Conservation (phyloP, 1,139 yeast genomes). For the Hanseniaspora gamundiae region DNA sequence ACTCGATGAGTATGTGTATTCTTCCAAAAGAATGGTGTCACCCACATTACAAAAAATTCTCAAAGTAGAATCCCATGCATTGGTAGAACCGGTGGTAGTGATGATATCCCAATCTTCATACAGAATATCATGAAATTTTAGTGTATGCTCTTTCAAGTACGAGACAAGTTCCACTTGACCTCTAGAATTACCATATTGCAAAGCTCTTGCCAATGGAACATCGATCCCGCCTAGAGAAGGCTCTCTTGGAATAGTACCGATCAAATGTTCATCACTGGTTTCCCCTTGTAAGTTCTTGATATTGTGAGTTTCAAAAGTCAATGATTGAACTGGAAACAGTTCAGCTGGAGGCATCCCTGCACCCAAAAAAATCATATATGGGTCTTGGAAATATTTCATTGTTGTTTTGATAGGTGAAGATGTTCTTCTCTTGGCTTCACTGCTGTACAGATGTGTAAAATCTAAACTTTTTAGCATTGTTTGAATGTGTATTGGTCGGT, state of each 20-base stretch:
- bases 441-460: slow-evolving; percentile 52
- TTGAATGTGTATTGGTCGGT: not conserved
- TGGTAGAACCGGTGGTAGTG: slow-evolving; percentile 70
- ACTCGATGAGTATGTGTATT: slow-evolving; percentile 70
- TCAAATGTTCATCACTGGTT: slow-evolving; percentile 30
- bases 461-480: slow-evolving; percentile 42
- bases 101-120: slow-evolving; percentile 57
- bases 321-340: slow-evolving; percentile 63
- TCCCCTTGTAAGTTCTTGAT: slow-evolving; percentile 54
- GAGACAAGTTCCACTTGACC: slow-evolving; percentile 51
- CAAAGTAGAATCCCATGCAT: slow-evolving; percentile 74
- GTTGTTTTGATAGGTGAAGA: slow-evolving; percentile 64
- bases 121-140: slow-evolving; percentile 41
- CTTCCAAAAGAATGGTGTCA: slow-evolving; percentile 70
- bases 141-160: slow-evolving; percentile 60
- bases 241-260: slow-evolving; percentile 29
- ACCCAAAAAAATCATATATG: slow-evolving; percentile 64
- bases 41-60: slow-evolving; percentile 70
- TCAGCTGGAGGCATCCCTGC: slow-evolving; percentile 79
- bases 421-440: slow-evolving; percentile 53
- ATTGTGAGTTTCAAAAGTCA: slow-evolving; percentile 39
- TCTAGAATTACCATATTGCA: slow-evolving; percentile 69
- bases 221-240: slow-evolving; percentile 32
- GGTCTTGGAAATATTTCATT: slow-evolving; percentile 51
- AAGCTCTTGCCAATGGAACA: slow-evolving; percentile 54